Conservation (phyloP, 495 filamentous ascomycete genomes). For the Durotheca rogersii region DNA sequence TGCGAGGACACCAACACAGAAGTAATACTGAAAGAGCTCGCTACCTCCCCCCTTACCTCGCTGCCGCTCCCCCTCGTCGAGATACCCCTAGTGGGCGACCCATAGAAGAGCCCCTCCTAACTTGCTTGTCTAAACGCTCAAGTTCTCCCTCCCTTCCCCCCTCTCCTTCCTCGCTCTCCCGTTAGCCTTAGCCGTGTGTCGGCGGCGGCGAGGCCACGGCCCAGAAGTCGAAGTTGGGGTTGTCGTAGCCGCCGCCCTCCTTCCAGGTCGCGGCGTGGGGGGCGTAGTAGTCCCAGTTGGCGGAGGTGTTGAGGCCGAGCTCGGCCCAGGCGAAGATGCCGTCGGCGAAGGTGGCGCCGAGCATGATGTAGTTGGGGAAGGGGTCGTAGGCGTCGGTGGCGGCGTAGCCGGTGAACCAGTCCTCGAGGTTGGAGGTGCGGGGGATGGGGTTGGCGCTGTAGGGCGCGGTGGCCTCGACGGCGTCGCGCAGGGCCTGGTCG, state of each 20-base stretch:
- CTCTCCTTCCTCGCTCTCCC: background rate
- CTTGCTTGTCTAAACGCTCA: no score
- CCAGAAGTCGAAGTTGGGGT: constrained; percentile 30
- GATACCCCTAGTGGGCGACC: no score
- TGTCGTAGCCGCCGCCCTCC: constrained; percentile 35
- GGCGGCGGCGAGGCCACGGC: constrained; percentile 26
- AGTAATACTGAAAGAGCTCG: no score
- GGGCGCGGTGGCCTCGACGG: constrained; percentile 54
- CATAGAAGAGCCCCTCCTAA: no score
- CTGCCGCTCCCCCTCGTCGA: no score
- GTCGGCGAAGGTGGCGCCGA: constrained; percentile 48
- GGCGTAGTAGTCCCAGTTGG: constrained; percentile 38
- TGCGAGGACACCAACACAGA: no score
- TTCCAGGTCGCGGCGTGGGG: constrained; percentile 36
- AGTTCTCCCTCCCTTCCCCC: background rate
- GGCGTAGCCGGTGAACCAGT: constrained; percentile 40
- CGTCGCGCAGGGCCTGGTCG: constrained; percentile 51
- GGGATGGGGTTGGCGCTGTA: constrained; percentile 54
- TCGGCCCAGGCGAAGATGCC: constrained; percentile 60
- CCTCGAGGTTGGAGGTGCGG: constrained; percentile 47
- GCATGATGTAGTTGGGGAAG: constrained; percentile 45
- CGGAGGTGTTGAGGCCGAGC: constrained; percentile 57
- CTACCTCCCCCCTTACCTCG: no score
- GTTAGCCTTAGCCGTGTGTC: constrained; percentile 23
- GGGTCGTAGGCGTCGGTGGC: constrained; percentile 44